These are phyloP conservation scores for Alternaria alternata DNA, from an alignment of 2,329 filamentous ascomycete genomes.

Conservation along the genomic window DNA sequence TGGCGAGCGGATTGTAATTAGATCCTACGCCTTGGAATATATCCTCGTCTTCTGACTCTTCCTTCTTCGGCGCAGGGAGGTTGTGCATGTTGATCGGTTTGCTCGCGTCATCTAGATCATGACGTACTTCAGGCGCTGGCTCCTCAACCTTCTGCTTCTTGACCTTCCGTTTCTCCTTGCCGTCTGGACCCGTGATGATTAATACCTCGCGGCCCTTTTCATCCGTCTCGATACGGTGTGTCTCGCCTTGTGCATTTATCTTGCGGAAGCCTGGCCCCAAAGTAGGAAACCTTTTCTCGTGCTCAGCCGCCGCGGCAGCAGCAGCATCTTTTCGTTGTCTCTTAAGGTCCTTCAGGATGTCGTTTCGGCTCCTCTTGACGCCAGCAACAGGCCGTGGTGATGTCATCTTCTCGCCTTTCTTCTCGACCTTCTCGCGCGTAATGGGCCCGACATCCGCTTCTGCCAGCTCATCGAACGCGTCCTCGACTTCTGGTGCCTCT, in stretches of 20 bases:
- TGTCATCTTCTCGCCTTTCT: slow-evolving; percentile 61
- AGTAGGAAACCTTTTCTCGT: slow-evolving; percentile 52
- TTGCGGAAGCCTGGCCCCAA: slow-evolving; percentile 66
- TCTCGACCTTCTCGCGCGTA: slow-evolving; percentile 65
- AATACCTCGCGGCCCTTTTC: slow-evolving; percentile 65
- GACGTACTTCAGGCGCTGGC: slow-evolving; percentile 46
- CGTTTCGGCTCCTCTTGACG: slow-evolving; percentile 64
- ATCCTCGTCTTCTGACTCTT: slow-evolving; percentile 64
- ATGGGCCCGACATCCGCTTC: slow-evolving; percentile 75
- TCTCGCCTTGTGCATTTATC: slow-evolving; percentile 58
- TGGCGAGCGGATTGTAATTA: slow-evolving; percentile 68
- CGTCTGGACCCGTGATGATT: slow-evolving; percentile 66
- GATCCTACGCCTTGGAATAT: slow-evolving; percentile 69
- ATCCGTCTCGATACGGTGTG: slow-evolving; percentile 65
- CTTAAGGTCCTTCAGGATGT: slow-evolving; percentile 67
- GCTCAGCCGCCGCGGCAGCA: slow-evolving; percentile 53
- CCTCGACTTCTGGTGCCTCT: slow-evolving; percentile 50
- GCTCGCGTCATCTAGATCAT: slow-evolving; percentile 55
- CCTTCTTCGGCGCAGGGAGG: slow-evolving; percentile 45
- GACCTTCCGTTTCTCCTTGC: slow-evolving; percentile 68
- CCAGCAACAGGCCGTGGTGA: slow-evolving; percentile 54
- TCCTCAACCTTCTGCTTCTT: slow-evolving; percentile 59
- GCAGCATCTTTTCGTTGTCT: slow-evolving; percentile 60
- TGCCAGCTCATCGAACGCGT: slow-evolving; percentile 62
- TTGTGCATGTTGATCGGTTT: slow-evolving; percentile 54